Conservation (phyloP, 2,329 filamentous ascomycete genomes). For the Parastagonospora nodorum region DNA sequence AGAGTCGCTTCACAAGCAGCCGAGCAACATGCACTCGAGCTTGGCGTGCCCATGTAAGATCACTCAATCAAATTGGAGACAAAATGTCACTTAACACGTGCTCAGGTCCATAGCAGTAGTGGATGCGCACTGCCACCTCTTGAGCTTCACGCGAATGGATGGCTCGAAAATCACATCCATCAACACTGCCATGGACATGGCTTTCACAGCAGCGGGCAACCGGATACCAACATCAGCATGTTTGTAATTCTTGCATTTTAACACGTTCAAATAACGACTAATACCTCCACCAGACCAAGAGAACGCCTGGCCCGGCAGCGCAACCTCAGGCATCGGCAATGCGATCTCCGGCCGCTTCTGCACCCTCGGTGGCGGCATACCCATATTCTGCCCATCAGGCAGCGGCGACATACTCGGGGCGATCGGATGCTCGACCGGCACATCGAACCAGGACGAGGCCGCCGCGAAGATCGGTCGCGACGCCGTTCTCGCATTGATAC, state of each 20-base stretch:
- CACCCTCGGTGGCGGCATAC: constrained; percentile 58
- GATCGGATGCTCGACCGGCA: constrained; percentile 60
- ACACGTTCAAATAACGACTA: background rate
- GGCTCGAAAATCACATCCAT: constrained; percentile 56
- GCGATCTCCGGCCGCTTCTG: constrained; percentile 57
- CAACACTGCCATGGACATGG: constrained; percentile 66
- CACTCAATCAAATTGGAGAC: background rate
- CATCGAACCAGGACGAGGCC: constrained; percentile 58
- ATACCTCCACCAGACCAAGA: constrained; percentile 46
- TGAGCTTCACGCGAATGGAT: constrained; percentile 54
- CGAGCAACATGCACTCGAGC: constrained; percentile 23
- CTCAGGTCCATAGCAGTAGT: constrained; percentile 8
- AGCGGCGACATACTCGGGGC: constrained; percentile 57
- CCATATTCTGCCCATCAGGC: constrained; percentile 53
- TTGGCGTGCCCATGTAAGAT: constrained; percentile 36
- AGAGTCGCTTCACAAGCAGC: constrained; percentile 24
- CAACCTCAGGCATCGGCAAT: constrained; percentile 55
- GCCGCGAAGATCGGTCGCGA: constrained; percentile 57
- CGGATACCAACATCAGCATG: constrained; percentile 55
- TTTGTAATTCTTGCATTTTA: background rate
- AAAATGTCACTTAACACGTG: background rate
- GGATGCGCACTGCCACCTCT: constrained; percentile 40
- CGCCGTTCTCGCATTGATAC: constrained; percentile 46
- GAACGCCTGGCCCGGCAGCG: constrained; percentile 55
- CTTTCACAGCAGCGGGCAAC: constrained; percentile 61